Percentiles rank a stretch among this genome's conserved stretches.
Evolutionary conservation across 2,329 filamentous ascomycete species (phyloP).

Genomic region (Coniella vitis): DNA sequence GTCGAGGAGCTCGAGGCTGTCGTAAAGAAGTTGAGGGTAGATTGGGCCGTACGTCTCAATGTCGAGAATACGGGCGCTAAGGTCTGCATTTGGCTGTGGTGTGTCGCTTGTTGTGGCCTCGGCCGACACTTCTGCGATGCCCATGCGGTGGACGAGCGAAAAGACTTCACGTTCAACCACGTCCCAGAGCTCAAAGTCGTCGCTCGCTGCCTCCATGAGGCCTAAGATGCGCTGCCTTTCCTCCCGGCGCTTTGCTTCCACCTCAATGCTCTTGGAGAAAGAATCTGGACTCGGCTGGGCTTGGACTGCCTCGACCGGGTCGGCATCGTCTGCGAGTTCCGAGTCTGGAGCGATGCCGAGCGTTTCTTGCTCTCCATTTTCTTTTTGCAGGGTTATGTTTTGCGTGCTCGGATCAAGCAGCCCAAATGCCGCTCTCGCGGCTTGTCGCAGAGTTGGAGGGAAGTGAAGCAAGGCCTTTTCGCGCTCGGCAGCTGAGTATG

Average conservation of each 20-base stretch:
- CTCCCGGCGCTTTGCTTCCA: slow-evolving; percentile 32
- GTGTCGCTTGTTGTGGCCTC: not conserved
- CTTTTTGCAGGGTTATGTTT: slow-evolving; percentile 10
- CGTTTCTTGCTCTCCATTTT: not conserved
- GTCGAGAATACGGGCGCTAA: slow-evolving; percentile 29
- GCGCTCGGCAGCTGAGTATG: slow-evolving; percentile 24
- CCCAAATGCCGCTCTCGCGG: slow-evolving; percentile 32
- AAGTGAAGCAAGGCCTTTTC: slow-evolving; percentile 32
- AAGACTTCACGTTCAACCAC: slow-evolving; percentile 63
- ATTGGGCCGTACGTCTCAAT: slow-evolving; percentile 56
- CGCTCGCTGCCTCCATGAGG: slow-evolving; percentile 46
- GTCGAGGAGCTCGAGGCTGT: slow-evolving; percentile 51
- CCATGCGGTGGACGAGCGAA: slow-evolving; percentile 47
- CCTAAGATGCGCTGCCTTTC: slow-evolving; percentile 47
- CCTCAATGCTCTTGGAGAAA: slow-evolving; percentile 27
- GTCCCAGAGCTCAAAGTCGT: slow-evolving; percentile 61
- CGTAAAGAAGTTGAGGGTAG: slow-evolving; percentile 55
- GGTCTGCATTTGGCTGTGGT: no score
- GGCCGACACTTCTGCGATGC: slow-evolving; percentile 33
- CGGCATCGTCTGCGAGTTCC: no score
- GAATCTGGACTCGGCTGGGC: slow-evolving; percentile 15
- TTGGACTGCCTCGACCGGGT: slow-evolving; percentile 22
- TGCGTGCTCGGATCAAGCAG: slow-evolving; percentile 20
- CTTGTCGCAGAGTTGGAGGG: slow-evolving; percentile 32
- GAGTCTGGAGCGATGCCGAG: not conserved